Conservation (phyloP, 2,329 filamentous ascomycete species). For the Cordyceps militaris region DNA sequence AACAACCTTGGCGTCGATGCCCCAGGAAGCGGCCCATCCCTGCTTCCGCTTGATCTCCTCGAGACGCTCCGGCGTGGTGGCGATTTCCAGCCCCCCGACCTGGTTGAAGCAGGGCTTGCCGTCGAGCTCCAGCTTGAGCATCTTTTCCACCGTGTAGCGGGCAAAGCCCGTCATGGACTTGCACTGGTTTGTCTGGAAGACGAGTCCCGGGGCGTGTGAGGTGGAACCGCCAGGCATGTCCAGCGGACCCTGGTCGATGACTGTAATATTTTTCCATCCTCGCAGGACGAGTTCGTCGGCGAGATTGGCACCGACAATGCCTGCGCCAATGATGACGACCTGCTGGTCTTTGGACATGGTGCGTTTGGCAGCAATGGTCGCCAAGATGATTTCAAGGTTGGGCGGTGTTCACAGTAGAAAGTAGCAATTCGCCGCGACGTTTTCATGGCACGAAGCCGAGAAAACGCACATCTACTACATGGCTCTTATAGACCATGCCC, state of each 20-base stretch:
- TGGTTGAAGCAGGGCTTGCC: slow-evolving; percentile 49
- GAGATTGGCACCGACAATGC: slow-evolving; percentile 57
- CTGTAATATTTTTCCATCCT: slow-evolving; percentile 58
- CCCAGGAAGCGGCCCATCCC: slow-evolving; percentile 55
- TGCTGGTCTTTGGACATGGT: slow-evolving; percentile 31
- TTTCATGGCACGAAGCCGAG: neutral
- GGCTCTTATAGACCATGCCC: neutral
- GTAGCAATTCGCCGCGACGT: neutral
- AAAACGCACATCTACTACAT: neutral
- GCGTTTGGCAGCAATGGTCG: neutral
- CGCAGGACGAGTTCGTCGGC: slow-evolving; percentile 56
- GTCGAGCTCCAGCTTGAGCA: slow-evolving; percentile 40
- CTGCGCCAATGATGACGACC: slow-evolving; percentile 56
- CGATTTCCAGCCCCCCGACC: slow-evolving; percentile 55
- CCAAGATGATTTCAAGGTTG: neutral
- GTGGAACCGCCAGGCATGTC: slow-evolving; percentile 58
- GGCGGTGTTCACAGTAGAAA: neutral
- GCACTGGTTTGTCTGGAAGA: slow-evolving; percentile 55
- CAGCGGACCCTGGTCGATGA: slow-evolving; percentile 57
- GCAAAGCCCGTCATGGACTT: slow-evolving; percentile 53
- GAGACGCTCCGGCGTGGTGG: slow-evolving; percentile 50
- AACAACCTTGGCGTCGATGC: slow-evolving; percentile 47
- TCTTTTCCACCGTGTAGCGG: slow-evolving; percentile 54
- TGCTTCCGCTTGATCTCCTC: slow-evolving; percentile 57
- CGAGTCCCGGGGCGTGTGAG: slow-evolving; percentile 57